These are phyloP conservation scores for Lachnellula subtilissima DNA, from an alignment of 2,329 filamentous ascomycete genomes.

Conservation along the genomic window DNA sequence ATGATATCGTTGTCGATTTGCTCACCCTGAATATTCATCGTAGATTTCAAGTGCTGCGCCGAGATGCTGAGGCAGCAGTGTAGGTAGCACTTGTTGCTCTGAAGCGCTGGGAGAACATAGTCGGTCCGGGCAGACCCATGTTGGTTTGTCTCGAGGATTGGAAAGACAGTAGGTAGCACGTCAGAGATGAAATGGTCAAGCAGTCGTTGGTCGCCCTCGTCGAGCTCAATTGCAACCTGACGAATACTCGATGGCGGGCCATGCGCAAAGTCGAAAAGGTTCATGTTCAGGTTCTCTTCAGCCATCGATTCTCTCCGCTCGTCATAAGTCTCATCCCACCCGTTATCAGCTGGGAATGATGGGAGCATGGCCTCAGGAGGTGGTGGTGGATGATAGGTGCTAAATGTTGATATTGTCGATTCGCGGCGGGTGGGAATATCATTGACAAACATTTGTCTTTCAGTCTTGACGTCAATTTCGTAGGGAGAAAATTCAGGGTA, in stretches of 20 bases:
- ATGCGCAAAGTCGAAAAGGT: constrained; percentile 79
- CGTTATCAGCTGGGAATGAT: constrained; percentile 59
- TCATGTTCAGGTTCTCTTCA: constrained; percentile 64
- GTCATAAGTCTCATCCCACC: constrained; percentile 68
- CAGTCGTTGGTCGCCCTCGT: constrained; percentile 80
- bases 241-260: constrained; percentile 57
- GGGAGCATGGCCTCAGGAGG: constrained; percentile 63
- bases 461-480: constrained; percentile 93
- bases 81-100: constrained; percentile 87
- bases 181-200: constrained; percentile 87
- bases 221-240: constrained; percentile 73
- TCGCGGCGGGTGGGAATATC: constrained; percentile 81
- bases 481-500: constrained; percentile 69
- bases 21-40: constrained; percentile 59
- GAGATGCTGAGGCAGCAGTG: constrained; percentile 94
- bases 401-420: constrained; percentile 87
- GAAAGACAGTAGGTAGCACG: constrained; percentile 85
- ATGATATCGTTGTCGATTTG: constrained; percentile 87
- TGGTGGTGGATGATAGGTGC: constrained; percentile 78
- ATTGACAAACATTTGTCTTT: constrained; percentile 89
- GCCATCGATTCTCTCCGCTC: constrained; percentile 58
- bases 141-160: constrained; percentile 85
- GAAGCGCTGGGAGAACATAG: constrained; percentile 79
- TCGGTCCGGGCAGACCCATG: constrained; percentile 76
- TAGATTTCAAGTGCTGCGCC: constrained; percentile 85